phyloP scores from a whole-genome alignment of 2,329 filamentous ascomycete species.

The Gnomoniopsis sp. region DNA sequence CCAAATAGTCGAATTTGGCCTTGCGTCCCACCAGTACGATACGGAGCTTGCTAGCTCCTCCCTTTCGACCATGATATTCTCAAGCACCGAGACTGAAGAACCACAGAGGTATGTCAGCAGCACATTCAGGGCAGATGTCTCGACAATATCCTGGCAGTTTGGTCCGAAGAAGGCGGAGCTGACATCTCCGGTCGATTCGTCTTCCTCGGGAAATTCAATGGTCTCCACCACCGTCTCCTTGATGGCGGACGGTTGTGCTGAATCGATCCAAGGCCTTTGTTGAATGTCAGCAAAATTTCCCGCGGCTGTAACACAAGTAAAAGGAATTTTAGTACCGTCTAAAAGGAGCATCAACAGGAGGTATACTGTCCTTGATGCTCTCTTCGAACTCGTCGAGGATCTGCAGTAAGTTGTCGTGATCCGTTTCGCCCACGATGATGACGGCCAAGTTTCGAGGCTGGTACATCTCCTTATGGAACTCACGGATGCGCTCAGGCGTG shows the following conservation, averaged over 20 bases:
- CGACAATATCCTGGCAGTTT: conserved; percentile 66
- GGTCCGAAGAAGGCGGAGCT: conserved; percentile 85
- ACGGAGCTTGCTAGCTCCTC: conserved; percentile 89
- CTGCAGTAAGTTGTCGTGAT: conserved; percentile 74
- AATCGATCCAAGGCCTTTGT: conserved; percentile 79
- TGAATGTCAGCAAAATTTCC: not conserved
- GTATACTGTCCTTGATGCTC: conserved; percentile 79
- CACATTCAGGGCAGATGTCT: conserved; percentile 72
- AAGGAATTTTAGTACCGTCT: conserved; percentile 45
- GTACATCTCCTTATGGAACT: conserved; percentile 95
- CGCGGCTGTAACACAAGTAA: not conserved
- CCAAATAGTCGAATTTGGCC: conserved; percentile 80
- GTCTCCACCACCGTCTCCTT: conserved; percentile 70
- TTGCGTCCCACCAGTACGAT: conserved; percentile 72
- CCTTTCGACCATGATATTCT: conserved; percentile 88
- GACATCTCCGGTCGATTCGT: conserved; percentile 89
- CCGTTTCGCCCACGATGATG: conserved; percentile 86
- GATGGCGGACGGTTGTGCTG: conserved; percentile 70
- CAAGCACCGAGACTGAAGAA: conserved; percentile 86
- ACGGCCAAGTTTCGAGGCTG: conserved; percentile 93
- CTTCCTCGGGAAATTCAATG: conserved; percentile 92
- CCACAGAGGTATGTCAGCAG: conserved; percentile 84
- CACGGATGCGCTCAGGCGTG: conserved; percentile 85
- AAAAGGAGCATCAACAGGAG: conserved; percentile 71
- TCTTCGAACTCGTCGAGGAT: conserved; percentile 88